phyloP scores from a whole-genome alignment of 2,329 filamentous ascomycete species.

The Aureobasidium sp. region DNA sequence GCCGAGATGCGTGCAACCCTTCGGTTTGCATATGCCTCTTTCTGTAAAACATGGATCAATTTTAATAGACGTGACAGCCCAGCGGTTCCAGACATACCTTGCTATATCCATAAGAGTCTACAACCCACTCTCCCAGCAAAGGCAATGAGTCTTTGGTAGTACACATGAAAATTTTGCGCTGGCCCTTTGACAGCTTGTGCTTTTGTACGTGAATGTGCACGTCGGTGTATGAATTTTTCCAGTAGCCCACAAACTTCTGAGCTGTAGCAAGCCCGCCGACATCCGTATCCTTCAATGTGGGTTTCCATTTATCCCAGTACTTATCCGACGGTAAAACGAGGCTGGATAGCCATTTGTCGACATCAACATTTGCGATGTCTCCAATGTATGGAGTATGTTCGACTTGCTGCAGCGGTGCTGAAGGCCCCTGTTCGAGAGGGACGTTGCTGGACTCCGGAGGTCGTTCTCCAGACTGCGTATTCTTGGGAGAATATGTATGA shows the following conservation, averaged over 20 bases:
- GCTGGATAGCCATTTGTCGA: not conserved
- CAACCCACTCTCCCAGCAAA: not conserved
- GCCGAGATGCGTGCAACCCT: not conserved
- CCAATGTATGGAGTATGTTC: no score
- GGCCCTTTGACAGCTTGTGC: not conserved
- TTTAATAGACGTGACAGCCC: not conserved
- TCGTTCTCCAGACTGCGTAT: no score
- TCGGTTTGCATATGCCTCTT: not conserved
- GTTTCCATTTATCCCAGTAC: not conserved
- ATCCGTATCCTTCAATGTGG: not conserved
- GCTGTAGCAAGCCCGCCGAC: not conserved
- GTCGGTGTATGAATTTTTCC: not conserved
- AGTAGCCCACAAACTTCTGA: not conserved
- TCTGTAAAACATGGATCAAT: not conserved
- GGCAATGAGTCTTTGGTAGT: not conserved
- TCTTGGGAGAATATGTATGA: no score
- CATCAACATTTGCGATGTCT: not conserved
- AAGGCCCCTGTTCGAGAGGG: not conserved
- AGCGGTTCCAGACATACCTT: not conserved
- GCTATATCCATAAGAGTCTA: not conserved
- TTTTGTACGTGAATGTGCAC: not conserved
- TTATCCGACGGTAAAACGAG: not conserved
- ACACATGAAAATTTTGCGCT: not conserved
- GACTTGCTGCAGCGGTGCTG: not conserved
- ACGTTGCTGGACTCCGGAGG: not conserved